Base-by-base conservation (phyloP, 805 yeast genomes). In the Candida sithepensis region DNA sequence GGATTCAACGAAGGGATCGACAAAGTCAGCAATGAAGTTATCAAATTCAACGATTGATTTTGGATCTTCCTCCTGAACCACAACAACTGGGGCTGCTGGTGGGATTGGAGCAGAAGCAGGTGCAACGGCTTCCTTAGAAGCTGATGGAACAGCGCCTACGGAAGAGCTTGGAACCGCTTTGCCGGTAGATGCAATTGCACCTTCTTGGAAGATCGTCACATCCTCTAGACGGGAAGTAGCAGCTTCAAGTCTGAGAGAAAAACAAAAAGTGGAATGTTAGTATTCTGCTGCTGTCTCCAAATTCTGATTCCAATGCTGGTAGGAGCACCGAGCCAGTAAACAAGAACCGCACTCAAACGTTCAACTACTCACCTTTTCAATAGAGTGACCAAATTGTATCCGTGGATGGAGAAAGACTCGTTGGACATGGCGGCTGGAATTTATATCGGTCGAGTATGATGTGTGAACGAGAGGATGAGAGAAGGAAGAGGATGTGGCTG, bases 141-240 rank as follows among this genome's bases (percentile, higher is more conserved):
- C 16, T 12, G 42, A 30, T 18, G 46, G 24, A 18, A 48, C 44
- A n/a, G 45, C 28, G 7, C 50, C 52, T 12, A 50, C 53, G 8
- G 14, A 5, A 30, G 34, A 30, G 9, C 10, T 10, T 30, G 34
- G 16, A 30, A 14, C n/a, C n/a, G n/a, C 34, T 12, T 14, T 30
- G 16, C 48, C 43, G n/a, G 44, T 20, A 4, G n/a, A 44, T 18
- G 55, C 52, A 26, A 42, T 14, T 21, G 53, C 55, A 34, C 79
- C 81, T 57, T 84, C 88, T 62, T 88, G 96, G 64, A 77, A 83
- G 45, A 85, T 76, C 26, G 95, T 88, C 41, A 90, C 82, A 65
- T 90, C 97, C 61, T 90, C 97, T 56, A 90, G 79, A 42, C 97
- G 81, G 5, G 96, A 84, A 9, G 97, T 88, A 32, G 97, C 97